Base-by-base conservation (phyloP, 495 filamentous ascomycete genomes). In the Aspergillus conjunctus region DNA sequence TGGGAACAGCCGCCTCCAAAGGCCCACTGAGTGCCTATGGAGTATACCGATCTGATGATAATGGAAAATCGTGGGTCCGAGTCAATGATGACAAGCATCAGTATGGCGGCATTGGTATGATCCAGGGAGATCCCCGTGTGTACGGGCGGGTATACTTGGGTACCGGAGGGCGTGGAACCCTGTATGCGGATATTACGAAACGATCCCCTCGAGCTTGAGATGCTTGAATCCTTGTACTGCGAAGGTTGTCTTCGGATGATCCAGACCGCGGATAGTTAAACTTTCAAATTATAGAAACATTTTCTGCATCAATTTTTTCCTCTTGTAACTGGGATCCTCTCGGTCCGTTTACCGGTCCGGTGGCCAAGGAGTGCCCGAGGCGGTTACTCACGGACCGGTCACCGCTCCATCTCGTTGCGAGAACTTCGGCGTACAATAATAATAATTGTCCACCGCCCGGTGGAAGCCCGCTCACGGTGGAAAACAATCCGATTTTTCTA, bases 111-210 rank as follows among this genome's bases (percentile, higher is more conserved):
- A 41, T 65, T 41, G 52, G 43, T 6, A 51, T 61, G 30, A 65
- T 65, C 41, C 80, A 85, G 55, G 80, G 82, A 3, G 82, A 79
- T 60, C 73, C 74, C 55, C 80, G 79, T 26, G 73, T 73, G 8
- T 77, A 75, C 21, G 80, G 80, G 18, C 78, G 78, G 58, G 83
- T 87, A 0, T 85, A 80, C 58, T 73, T 86, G 33, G 84, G 83
- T 1, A 86, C 83, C 0, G 86, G 86, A 48, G 84, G 84, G 0
- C 75, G 83, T 3, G 83, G 83, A 39, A 82, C 84, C 6, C 77
- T 86, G 31, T 84, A 59, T 51, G 66, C 59, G 11, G 61, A 62
- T 58, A 62, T 61, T 49, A 34, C 54, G n/a, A 48, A 46, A 30
- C 12, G 21, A 6, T 37, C 31, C 18, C 32, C 10, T 49, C 9